Percentiles rank a stretch among this genome's conserved stretches.
These are phyloP conservation scores for Sanghuangporus sanghuang DNA, from an alignment of 1,284 basidiomycete genomes.

Conservation along the genomic window DNA sequence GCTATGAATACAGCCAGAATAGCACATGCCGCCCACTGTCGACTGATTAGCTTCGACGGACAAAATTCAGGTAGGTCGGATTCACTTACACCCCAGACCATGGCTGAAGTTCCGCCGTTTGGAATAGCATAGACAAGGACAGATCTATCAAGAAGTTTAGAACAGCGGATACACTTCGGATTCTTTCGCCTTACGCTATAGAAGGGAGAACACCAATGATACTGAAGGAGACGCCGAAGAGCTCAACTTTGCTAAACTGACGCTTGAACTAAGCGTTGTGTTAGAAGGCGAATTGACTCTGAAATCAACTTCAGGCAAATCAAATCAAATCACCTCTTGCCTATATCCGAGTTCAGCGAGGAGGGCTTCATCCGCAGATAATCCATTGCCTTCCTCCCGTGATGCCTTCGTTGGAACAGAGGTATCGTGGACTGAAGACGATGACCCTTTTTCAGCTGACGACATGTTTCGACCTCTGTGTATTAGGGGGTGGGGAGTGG, in stretches of 20 bases:
- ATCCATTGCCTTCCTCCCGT: neutral
- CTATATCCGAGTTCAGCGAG: slow-evolving; percentile 37
- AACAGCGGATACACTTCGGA: neutral
- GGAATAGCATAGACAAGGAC: slow-evolving; percentile 38
- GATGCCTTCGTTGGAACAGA: neutral
- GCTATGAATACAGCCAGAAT: slow-evolving; percentile 27
- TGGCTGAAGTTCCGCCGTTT: slow-evolving; percentile 41
- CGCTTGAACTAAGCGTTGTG: neutral
- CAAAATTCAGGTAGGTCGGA: neutral
- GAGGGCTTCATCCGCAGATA: slow-evolving; percentile 27
- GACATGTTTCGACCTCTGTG: neutral
- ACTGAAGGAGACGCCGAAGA: slow-evolving; percentile 34
- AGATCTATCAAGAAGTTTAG: slow-evolving; percentile 25
- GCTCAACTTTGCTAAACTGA: slow-evolving; percentile 19
- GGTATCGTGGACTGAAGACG: neutral
- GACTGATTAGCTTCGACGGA: neutral
- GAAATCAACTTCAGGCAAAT: slow-evolving; percentile 24
- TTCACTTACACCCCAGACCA: slow-evolving; percentile 40
- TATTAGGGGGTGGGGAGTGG: neutral
- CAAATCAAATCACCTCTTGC: slow-evolving; percentile 27
- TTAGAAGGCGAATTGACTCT: slow-evolving; percentile 22
- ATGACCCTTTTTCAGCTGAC: neutral
- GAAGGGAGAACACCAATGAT: slow-evolving; percentile 40
- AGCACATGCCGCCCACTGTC: slow-evolving; percentile 26
- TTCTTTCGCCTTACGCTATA: slow-evolving; percentile 29